Conservation (phyloP, 345 rosid genomes). For the Mallotus nudiflorus region DNA sequence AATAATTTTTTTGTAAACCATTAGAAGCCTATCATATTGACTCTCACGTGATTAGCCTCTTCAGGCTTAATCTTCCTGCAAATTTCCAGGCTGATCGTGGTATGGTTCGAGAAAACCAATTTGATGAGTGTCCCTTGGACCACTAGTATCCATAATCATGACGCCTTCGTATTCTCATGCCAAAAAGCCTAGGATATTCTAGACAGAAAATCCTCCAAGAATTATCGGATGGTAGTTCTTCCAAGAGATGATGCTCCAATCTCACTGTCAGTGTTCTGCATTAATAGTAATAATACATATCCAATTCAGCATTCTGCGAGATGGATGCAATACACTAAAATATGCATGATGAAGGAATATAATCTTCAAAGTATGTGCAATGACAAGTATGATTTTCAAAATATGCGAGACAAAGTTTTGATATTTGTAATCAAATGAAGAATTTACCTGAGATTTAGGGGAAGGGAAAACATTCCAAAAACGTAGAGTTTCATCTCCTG, state of each 20-base stretch:
- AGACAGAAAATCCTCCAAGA: neutral
- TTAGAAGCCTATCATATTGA: neutral
- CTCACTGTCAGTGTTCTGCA: conserved; percentile 72
- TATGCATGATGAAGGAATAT: neutral
- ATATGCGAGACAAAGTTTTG: too few species aligned
- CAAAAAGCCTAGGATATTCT: neutral
- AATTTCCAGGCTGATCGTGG: neutral
- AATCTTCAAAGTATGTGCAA: neutral
- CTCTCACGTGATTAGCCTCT: neutral
- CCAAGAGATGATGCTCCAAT: conserved; percentile 79
- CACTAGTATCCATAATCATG: neutral
- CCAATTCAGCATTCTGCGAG: neutral
- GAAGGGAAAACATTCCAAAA: conserved; percentile 99
- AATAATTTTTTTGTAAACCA: conserved; percentile 11
- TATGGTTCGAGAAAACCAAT: conserved; percentile 9
- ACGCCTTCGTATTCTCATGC: neutral
- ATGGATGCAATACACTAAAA: neutral
- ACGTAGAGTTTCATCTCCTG: conserved; percentile 96
- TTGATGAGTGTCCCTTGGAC: conserved; percentile 6
- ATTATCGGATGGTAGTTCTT: conserved; percentile 79
- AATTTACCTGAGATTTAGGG: conserved; percentile 83
- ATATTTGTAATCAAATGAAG: neutral
- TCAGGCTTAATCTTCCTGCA: conserved; percentile 3
- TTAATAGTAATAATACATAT: conserved; percentile 3
- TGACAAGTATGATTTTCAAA: neutral